Evolutionary conservation across 106 monocot species (phyloP), one percentile per base, ranked within the genome.

Genomic region (Acanthochlamys bracteata): DNA sequence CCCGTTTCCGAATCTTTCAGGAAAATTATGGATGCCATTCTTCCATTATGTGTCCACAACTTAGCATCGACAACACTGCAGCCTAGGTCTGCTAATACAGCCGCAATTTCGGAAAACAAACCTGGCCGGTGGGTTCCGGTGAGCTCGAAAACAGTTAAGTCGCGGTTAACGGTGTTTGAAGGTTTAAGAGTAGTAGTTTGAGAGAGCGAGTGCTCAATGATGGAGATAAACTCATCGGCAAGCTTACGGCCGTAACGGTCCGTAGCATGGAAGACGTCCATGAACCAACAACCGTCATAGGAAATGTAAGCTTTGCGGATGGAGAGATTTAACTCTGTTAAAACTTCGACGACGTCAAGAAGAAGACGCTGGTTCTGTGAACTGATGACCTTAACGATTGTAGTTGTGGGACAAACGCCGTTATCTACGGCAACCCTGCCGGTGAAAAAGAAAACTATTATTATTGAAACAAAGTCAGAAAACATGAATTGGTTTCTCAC

Each of bases 11-110:
- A 65, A 39, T 80, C 79, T 55, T 22, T 55, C 22, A 39, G 49
- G 55, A 80, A 70, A 42, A 88, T 57, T 0, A 88, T 46, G 0
- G 80, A 65, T 11, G 80, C 88, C 63, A 83, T 69, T 17, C 77
- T 70, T 41, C 80, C 80, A 45, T 73, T 78, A 73, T 88, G 75
- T 6, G 83, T 81, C 88, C 88, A 83, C 9, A 80, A 66, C 66
- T 66, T 83, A 63, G 80, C 74, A 7, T 78, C 73, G 15, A 66
- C 77, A 7, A 88, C 75, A 55, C 55, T 22, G 65, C 77, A 83
- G 4, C 41, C 39, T 60, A 83, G 79, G 33, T 88, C 87, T 17
- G 80, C 25, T 23, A 88, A 77, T 39, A 83, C 87, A 11, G 83
- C 83, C 57, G 74, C 77, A 55, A 88, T 65, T 66, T 88, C 87